phyloP scores from a whole-genome alignment of 495 filamentous ascomycete species.

The Aspergillus avenaceus region DNA sequence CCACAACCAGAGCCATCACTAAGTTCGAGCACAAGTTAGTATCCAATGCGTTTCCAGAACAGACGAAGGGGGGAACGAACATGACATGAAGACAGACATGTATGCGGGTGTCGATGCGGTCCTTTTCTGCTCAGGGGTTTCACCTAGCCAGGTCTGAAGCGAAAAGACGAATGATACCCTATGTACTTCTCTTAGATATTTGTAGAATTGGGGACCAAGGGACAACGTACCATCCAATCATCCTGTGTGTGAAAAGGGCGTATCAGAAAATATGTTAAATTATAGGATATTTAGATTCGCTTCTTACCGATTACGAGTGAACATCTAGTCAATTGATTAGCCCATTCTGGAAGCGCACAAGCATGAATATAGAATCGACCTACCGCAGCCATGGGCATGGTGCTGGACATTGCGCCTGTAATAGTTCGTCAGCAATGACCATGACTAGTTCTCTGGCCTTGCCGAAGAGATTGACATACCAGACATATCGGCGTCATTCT shows the following conservation, averaged over 20 bases:
- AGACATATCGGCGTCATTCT: slow-evolving; percentile 51
- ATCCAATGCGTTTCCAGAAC: neutral
- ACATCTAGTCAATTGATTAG: slow-evolving; percentile 56
- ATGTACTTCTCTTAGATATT: slow-evolving; percentile 3
- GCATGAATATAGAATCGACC: slow-evolving; percentile 20
- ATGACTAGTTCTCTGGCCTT: neutral
- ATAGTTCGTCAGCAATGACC: slow-evolving; percentile 22
- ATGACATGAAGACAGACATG: slow-evolving; percentile 79
- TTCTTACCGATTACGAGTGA: slow-evolving; percentile 79
- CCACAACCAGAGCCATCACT: slow-evolving; percentile 78
- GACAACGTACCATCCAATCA: slow-evolving; percentile 70
- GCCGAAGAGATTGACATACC: slow-evolving; percentile 28
- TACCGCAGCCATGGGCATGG: slow-evolving; percentile 87
- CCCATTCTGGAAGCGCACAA: neutral
- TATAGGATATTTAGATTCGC: neutral
- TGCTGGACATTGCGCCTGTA: slow-evolving; percentile 70
- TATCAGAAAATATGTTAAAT: no score
- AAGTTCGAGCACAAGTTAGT: slow-evolving; percentile 12
- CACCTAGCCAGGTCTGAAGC: slow-evolving; percentile 80
- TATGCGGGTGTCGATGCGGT: slow-evolving; percentile 69
- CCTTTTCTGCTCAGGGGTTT: slow-evolving; percentile 71
- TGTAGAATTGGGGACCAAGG: neutral
- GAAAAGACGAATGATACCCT: slow-evolving; percentile 84
- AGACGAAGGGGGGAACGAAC: slow-evolving; percentile 46
- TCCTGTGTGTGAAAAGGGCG: slow-evolving; percentile 31